Evolutionary conservation across 106 monocot species (phyloP).

Genomic region (Posidonia australis): DNA sequence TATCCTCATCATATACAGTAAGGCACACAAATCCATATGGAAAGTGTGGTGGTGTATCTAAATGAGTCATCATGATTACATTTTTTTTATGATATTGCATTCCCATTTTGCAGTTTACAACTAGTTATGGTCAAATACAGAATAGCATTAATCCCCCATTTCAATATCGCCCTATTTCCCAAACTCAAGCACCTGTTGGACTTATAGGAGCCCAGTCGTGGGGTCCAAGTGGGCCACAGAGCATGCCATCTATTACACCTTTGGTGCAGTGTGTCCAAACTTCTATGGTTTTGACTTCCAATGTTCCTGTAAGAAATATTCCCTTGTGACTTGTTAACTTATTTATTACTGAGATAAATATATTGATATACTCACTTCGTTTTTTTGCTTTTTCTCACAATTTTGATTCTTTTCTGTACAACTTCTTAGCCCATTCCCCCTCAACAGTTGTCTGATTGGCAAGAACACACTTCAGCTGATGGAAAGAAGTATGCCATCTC

Average conservation of each 20-base stretch:
- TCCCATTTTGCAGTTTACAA: conserved; percentile 37
- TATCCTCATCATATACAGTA: conserved; percentile 75
- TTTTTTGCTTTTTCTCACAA: not conserved
- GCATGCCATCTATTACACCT: conserved; percentile 32
- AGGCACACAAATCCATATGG: conserved; percentile 3
- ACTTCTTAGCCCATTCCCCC: conserved; percentile 16
- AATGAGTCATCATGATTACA: not conserved
- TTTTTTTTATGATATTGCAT: not conserved
- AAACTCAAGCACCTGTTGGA: conserved; percentile 28
- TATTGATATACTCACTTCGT: not conserved
- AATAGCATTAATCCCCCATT: conserved; percentile 21
- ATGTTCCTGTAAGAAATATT: not conserved
- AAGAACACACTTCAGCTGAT: conserved; percentile 80
- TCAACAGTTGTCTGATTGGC: conserved; percentile 72
- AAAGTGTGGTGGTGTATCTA: not conserved
- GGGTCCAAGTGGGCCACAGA: conserved; percentile 36
- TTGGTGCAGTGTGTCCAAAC: conserved; percentile 24
- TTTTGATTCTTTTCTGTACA: not conserved
- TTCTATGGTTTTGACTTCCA: conserved; percentile 14
- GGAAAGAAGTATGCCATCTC: conserved; percentile 57
- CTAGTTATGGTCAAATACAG: conserved; percentile 53
- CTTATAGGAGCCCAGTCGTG: conserved; percentile 48
- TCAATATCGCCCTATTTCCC: conserved; percentile 40
- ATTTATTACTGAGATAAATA: not conserved
- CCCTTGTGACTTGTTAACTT: not conserved